Percentiles rank a stretch among this genome's conserved stretches.
phyloP scores from a whole-genome alignment of 768 basidiomycete genomes.

The Pleurotus ostreatus region DNA sequence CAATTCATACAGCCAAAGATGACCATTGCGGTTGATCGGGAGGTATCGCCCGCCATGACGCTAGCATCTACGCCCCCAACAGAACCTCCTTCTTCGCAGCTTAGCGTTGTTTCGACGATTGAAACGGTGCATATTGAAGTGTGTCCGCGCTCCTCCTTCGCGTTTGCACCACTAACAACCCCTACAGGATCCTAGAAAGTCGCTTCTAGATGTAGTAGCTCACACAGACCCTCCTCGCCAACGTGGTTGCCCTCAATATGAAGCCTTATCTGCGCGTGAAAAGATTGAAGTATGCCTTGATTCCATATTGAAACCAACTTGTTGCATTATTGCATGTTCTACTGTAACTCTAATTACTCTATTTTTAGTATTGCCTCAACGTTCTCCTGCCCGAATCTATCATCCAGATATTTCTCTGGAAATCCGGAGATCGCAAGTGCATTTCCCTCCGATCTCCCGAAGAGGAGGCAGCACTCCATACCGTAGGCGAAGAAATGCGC shows the following conservation, averaged over 20 bases:
- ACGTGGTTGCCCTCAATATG: constrained; percentile 38
- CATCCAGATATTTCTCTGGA: constrained; percentile 73
- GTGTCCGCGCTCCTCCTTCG: too few relatives aligned
- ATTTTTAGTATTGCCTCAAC: constrained; percentile 60
- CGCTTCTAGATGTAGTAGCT: not conserved
- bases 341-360: not conserved
- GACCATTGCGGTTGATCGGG: not conserved
- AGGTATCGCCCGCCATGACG: not conserved
- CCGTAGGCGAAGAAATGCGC: constrained; percentile 41
- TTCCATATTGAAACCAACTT: not conserved
- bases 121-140: too few relatives aligned
- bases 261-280: constrained; percentile 37
- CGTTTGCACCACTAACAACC: too few relatives aligned
- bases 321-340: not conserved
- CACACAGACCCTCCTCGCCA: constrained; percentile 18
- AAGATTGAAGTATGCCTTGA: constrained; percentile 45
- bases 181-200: too few relatives aligned
- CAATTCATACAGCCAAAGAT: too few relatives aligned
- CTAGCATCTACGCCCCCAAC: not conserved
- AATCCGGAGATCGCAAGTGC: constrained; percentile 52
- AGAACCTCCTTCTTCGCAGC: not conserved
- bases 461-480: constrained; percentile 56
- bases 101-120: not conserved
- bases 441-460: constrained; percentile 41
- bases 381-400: constrained; percentile 71